phyloP scores from a whole-genome alignment of 108 stramenopile species.

The Mayamaea pseudoterrestris region DNA sequence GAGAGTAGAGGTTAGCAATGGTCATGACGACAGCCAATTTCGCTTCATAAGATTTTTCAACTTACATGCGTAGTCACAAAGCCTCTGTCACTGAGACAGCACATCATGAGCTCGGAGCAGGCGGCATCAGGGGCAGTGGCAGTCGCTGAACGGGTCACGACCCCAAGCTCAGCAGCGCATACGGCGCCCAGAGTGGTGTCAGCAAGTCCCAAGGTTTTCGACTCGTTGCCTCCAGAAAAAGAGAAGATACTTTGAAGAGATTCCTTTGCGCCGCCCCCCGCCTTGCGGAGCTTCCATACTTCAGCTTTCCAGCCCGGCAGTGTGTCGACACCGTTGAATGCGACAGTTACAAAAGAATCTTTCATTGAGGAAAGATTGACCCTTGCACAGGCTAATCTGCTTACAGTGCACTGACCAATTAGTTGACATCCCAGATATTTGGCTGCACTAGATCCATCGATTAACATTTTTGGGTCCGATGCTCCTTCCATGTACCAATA shows the following conservation, averaged over 20 bases:
- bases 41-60: too few species aligned
- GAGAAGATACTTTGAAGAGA: slow-evolving; percentile 12
- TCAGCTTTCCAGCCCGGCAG: slow-evolving; percentile 41
- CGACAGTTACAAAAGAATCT: slow-evolving; percentile 22
- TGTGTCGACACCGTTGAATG: neutral
- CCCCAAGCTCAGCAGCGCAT: slow-evolving; percentile 29
- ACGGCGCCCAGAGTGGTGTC: slow-evolving; percentile 21
- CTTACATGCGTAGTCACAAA: slow-evolving; percentile 32
- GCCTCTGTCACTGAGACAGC: slow-evolving; percentile 32
- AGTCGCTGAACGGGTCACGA: neutral
- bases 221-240: slow-evolving; percentile 16
- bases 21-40: too few species aligned
- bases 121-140: slow-evolving; percentile 2
- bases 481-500: slow-evolving; percentile 25
- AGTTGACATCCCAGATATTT: too few species aligned
- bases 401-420: too few species aligned
- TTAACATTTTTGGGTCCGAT: neutral
- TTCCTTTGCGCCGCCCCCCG: slow-evolving; percentile 4
- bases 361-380: slow-evolving; percentile 21
- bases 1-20: too few species aligned
- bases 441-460: too few species aligned
- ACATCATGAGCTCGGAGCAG: too few species aligned
- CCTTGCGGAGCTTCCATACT: slow-evolving; percentile 23
- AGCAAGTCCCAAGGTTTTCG: slow-evolving; percentile 2
- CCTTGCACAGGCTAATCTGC: slow-evolving; percentile 29